A percentile compares a stretch with the other conserved stretches of the same genome.
Evolutionary conservation across 2,329 filamentous ascomycete species (phyloP).

Genomic region (Fusarium algeriense): DNA sequence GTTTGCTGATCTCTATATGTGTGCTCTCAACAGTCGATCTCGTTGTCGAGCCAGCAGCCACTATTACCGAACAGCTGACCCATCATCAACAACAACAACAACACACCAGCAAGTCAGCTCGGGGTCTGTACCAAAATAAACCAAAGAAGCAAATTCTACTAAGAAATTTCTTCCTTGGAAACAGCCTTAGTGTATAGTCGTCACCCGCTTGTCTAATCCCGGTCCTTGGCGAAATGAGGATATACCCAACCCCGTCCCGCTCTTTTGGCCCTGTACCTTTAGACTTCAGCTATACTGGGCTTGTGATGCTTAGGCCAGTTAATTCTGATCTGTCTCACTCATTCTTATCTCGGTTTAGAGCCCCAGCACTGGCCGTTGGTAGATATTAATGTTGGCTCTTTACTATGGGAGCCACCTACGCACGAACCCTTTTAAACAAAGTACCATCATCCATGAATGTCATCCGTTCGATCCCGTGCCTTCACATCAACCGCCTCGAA

Average conservation of each 20-base stretch:
- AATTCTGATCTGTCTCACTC: slow-evolving; percentile 33
- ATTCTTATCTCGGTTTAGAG: slow-evolving; percentile 22
- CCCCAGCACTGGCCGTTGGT: slow-evolving; percentile 30
- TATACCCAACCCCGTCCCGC: slow-evolving; percentile 33
- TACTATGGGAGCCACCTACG: slow-evolving; percentile 7
- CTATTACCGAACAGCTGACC: slow-evolving; percentile 16
- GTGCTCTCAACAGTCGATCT: not conserved
- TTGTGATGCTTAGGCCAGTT: slow-evolving; percentile 24
- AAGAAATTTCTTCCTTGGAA: slow-evolving; percentile 13
- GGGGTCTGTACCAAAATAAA: slow-evolving; percentile 10
- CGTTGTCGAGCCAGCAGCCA: slow-evolving; percentile 40
- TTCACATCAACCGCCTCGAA: slow-evolving; percentile 13
- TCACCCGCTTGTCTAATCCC: slow-evolving; percentile 33
- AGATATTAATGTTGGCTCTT: slow-evolving; percentile 21
- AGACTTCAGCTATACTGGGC: slow-evolving; percentile 4
- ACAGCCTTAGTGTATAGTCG: slow-evolving; percentile 13
- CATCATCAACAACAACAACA: slow-evolving; percentile 30
- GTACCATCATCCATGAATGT: not conserved
- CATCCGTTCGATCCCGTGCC: slow-evolving; percentile 3
- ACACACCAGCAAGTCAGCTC: slow-evolving; percentile 19
- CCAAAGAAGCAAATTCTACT: slow-evolving; percentile 31
- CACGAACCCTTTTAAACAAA: slow-evolving; percentile 20
- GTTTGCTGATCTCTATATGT: not conserved
- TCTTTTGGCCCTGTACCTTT: slow-evolving; percentile 25
- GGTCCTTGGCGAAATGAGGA: slow-evolving; percentile 46